A percentile compares a stretch with the other conserved stretches of the same genome.
phyloP scores from a whole-genome alignment of 2,329 filamentous ascomycete genomes.

The Diaporthe vaccinii region DNA sequence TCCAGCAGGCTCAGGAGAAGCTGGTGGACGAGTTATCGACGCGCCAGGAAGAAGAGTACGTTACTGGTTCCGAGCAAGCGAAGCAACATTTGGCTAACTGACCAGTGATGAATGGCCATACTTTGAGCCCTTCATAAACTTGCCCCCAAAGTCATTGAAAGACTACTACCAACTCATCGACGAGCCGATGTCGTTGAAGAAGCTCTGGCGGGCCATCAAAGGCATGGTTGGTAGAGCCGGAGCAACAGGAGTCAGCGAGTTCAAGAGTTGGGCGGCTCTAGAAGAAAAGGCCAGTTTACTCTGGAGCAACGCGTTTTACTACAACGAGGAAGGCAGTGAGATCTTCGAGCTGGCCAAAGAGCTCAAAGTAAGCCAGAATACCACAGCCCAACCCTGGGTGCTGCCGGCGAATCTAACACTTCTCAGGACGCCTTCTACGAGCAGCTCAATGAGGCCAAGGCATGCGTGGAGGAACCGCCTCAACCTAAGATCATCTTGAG shows the following conservation, averaged over 20 bases:
- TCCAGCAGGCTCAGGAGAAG: constrained; percentile 90
- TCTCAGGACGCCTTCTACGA: constrained; percentile 76
- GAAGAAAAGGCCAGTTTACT: constrained; percentile 84
- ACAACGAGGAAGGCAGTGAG: constrained; percentile 92
- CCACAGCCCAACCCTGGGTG: not conserved
- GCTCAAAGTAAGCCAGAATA: constrained; percentile 73
- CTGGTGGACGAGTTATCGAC: constrained; percentile 82
- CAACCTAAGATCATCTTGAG: constrained; percentile 87
- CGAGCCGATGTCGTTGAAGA: constrained; percentile 83
- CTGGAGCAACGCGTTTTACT: constrained; percentile 89
- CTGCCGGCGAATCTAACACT: constrained; percentile 39
- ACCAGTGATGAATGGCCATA: constrained; percentile 76
- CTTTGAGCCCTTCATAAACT: constrained; percentile 80
- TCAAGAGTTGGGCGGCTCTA: constrained; percentile 86
- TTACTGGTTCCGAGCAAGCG: constrained; percentile 32
- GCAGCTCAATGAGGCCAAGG: constrained; percentile 79
- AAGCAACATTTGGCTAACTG: constrained; percentile 44
- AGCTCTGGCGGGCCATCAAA: constrained; percentile 81
- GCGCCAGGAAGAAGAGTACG: constrained; percentile 74
- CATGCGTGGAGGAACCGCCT: constrained; percentile 77
- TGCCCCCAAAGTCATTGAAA: constrained; percentile 80
- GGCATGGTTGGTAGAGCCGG: constrained; percentile 78
- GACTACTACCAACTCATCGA: constrained; percentile 91
- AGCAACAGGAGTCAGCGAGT: constrained; percentile 74
- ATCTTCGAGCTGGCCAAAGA: constrained; percentile 83